phyloP scores from a whole-genome alignment of 257 asterid genomes.

The Rehmannia glutinosa region DNA sequence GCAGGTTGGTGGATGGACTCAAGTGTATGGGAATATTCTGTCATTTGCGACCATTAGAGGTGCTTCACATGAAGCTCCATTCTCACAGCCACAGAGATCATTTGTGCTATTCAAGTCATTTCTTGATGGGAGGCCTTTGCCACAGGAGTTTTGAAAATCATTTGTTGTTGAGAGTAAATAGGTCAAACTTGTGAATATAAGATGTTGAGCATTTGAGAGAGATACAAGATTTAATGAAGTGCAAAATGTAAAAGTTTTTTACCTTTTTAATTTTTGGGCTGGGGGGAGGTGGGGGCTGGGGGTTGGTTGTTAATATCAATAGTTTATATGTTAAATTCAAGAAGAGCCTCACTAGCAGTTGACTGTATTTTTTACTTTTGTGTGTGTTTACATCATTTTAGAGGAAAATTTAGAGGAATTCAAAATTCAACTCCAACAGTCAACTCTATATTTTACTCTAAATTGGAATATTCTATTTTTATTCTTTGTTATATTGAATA shows the following conservation, averaged over 20 bases:
- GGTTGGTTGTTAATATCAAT: neutral
- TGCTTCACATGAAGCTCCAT: conserved; percentile 79
- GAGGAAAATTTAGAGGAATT: too few relatives aligned
- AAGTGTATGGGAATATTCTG: conserved; percentile 50
- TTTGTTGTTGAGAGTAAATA: conserved; percentile 2
- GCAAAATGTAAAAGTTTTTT: neutral
- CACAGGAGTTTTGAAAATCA: conserved; percentile 20
- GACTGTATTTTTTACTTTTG: too few relatives aligned
- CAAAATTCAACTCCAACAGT: too few relatives aligned
- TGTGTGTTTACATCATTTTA: neutral
- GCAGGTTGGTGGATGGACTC: conserved; percentile 83
- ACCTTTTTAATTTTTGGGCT: neutral
- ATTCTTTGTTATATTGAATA: too few relatives aligned
- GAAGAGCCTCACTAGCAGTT: too few relatives aligned
- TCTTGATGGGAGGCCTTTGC: conserved; percentile 51
- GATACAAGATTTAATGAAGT: neutral
- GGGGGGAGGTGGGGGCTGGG: neutral
- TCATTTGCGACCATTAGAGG: conserved; percentile 76
- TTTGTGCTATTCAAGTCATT: conserved; percentile 64
- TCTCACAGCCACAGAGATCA: conserved; percentile 71
- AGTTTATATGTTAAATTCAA: too few relatives aligned
- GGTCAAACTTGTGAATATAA: neutral
- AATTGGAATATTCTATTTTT: too few relatives aligned
- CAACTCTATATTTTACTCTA: too few relatives aligned
- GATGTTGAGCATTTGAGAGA: neutral